Base-by-base conservation (phyloP, 768 basidiomycete species). In the Hygrophoropsis aurantiaca region DNA sequence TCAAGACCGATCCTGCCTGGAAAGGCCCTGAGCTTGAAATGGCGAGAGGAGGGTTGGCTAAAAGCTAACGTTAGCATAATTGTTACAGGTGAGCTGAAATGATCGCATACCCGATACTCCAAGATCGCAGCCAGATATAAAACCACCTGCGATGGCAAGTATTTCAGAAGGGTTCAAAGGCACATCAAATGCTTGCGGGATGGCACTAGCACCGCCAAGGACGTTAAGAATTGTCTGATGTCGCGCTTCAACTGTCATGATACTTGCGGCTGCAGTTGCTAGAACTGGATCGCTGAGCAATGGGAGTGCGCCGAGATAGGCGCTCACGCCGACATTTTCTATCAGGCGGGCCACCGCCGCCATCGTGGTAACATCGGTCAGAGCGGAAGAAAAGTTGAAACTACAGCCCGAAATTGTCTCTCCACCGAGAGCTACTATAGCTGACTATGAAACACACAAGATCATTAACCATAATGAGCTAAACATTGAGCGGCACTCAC, bases 221-320 rank as follows among this genome's bases (percentile, higher is more conserved):
- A 90, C 57, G 70, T 92, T 91, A 42, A 90, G 75, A 35, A 92
- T 65, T 1, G 85, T 83, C 61, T 86, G 82, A 57, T 94, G 90
- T 39, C 90, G 84, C n/a, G 88, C 84, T 59, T 93, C 90, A 39
- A 89, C 74, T 23, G 88, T 84, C 64, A 87, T 57, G 60, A 91
- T 91, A 20, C 82, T 80, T 7, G 74, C 85, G 33, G 87, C 88
- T n/a, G 80, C 73, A 44, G 75, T 74, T 41, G 88, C 68, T 46
- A 90, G 57, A 20, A 73, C 66, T 11, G 84, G 81, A 54, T 88
- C 80, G 11, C 68, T 62, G 39, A 92, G 50, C 33, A 87, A 74
- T 44, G 77, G 72, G 6, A 85, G 81, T 44, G 79, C 88, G 47
- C 88, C 88, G 21, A 89, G 78, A 68, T 90, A 90, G 3, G 87